These are phyloP conservation scores for Brassica napus DNA, from an alignment of 345 rosid genomes.

Conservation along the genomic window Da-Ae NC_063451.1:25172001-25172500, in stretches of 20 bases:
- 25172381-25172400: constrained; percentile 15
- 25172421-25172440: constrained; percentile 40
- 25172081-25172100: no score
- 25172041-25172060: no score
- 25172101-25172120: constrained; percentile 11
- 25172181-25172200: constrained; percentile 38
- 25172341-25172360: constrained; percentile 47
- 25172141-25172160: constrained; percentile 44
- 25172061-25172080: no score
- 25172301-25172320: constrained; percentile 29
- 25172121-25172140: constrained; percentile 44
- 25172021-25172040: not conserved
- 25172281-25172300: constrained; percentile 50
- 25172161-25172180: constrained; percentile 45
- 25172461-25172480: constrained; percentile 77
- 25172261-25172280: constrained; percentile 17
- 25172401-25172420: constrained; percentile 48
- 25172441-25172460: constrained; percentile 67
- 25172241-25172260: constrained; percentile 21
- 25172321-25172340: constrained; percentile 55
- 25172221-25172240: constrained; percentile 22
- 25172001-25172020: no score
- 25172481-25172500: constrained; percentile 32
- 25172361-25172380: constrained; percentile 20
- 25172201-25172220: constrained; percentile 13